Evolutionary conservation across 2,329 filamentous ascomycete species (phyloP).

Genomic region (Hypoxylon sp.): DNA sequence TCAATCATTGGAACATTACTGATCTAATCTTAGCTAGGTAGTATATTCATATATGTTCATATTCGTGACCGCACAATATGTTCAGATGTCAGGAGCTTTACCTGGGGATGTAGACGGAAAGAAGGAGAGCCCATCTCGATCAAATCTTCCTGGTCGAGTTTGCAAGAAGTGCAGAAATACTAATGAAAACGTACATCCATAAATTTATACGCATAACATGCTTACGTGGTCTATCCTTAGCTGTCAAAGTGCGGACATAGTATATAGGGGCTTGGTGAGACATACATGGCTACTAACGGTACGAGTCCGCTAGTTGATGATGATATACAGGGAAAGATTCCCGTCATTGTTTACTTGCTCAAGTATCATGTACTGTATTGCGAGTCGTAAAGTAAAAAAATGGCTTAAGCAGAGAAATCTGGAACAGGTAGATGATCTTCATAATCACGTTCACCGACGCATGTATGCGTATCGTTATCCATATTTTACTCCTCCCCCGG

Average conservation of each 20-base stretch:
- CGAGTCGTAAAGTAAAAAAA: conserved; percentile 14
- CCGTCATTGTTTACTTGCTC: conserved; percentile 10
- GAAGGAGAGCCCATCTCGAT: not conserved
- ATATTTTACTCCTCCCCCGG: conserved; percentile 41
- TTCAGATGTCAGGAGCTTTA: not conserved
- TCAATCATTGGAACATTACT: conserved; percentile 11
- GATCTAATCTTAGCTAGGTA: conserved; percentile 26
- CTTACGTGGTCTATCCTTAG: not conserved
- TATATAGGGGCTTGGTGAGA: not conserved
- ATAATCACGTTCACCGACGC: conserved; percentile 7
- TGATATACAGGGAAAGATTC: conserved; percentile 16
- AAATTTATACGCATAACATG: conserved; percentile 2
- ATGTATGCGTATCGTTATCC: conserved; percentile 24
- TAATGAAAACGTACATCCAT: conserved; percentile 4
- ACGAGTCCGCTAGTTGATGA: conserved; percentile 11
- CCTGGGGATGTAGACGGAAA: not conserved
- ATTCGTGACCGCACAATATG: not conserved
- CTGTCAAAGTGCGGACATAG: not conserved
- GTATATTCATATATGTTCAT: not conserved
- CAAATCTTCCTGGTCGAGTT: not conserved
- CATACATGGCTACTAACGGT: not conserved
- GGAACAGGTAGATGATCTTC: conserved; percentile 23
- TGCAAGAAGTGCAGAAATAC: not conserved
- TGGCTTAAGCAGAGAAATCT: conserved; percentile 13
- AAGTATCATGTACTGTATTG: not conserved